Percentiles rank a stretch among this genome's conserved stretches.
phyloP scores from a whole-genome alignment of 1,284 basidiomycete species.

The Puccinia coronata region DNA sequence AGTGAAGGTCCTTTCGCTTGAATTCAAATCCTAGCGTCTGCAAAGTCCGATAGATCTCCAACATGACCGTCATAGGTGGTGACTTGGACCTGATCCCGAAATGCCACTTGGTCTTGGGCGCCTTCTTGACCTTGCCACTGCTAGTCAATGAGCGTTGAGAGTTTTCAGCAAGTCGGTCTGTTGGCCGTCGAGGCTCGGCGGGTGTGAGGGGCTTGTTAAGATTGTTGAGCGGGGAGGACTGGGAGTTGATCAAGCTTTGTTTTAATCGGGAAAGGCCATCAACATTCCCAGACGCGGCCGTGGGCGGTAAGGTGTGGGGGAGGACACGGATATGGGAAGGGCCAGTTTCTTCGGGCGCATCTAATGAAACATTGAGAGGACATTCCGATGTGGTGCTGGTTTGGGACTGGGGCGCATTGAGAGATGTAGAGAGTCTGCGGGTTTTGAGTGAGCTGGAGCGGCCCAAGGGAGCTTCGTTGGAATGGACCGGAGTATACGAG shows the following conservation, averaged over 20 bases:
- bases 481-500: background rate
- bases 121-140: constrained; percentile 46
- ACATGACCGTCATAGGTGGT: constrained; percentile 98
- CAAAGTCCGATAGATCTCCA: constrained; percentile 93
- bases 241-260: constrained; percentile 29
- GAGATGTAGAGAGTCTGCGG: constrained; percentile 28
- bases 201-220: constrained; percentile 42
- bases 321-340: constrained; percentile 41
- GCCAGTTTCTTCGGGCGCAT: constrained; percentile 25
- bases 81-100: constrained; percentile 93
- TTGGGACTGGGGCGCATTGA: constrained; percentile 17
- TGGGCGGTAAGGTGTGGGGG: constrained; percentile 32
- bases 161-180: background rate
- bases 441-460: constrained; percentile 32
- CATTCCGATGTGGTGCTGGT: background rate
- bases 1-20: constrained; percentile 63
- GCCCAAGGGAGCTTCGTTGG: constrained; percentile 12
- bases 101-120: constrained; percentile 72
- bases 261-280: constrained; percentile 26
- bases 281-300: background rate
- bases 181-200: constrained; percentile 26
- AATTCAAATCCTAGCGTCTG: constrained; percentile 96
- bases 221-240: constrained; percentile 30
- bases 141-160: background rate
- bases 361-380: constrained; percentile 11